Evolutionary conservation across 1,284 basidiomycete genomes (phyloP).

Genomic region (Bjerkandera adusta): DNA sequence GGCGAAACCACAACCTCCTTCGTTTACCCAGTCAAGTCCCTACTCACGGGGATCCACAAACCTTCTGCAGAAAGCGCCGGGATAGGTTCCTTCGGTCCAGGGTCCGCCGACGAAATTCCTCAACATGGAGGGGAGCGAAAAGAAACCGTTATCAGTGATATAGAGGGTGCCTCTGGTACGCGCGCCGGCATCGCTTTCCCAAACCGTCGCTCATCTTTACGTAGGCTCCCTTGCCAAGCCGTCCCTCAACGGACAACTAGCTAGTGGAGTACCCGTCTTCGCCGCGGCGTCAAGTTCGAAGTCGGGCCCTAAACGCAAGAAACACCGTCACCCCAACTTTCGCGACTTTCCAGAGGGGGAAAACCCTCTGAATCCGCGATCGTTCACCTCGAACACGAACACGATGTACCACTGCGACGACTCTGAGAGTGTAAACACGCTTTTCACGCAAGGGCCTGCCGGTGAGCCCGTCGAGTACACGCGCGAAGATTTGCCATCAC

Average conservation of each 20-base stretch:
- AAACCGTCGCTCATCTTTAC: neutral
- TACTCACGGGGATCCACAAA: slow-evolving; percentile 2
- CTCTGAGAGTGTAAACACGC: slow-evolving; percentile 5
- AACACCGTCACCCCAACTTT: slow-evolving; percentile 23
- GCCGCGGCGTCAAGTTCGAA: neutral
- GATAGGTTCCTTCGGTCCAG: neutral
- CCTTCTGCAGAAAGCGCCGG: neutral
- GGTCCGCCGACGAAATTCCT: neutral
- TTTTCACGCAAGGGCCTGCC: slow-evolving; percentile 18
- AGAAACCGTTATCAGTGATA: neutral
- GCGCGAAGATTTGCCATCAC: slow-evolving; percentile 1
- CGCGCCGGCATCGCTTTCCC: neutral
- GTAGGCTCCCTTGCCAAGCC: neutral
- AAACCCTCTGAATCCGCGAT: slow-evolving; percentile 22
- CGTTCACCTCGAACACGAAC: slow-evolving; percentile 20
- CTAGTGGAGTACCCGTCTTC: neutral
- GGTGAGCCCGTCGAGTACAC: slow-evolving; percentile 21
- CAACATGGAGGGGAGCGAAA: neutral
- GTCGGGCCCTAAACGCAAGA: neutral
- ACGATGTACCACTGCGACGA: neutral
- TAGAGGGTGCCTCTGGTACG: neutral
- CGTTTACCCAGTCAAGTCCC: slow-evolving; percentile 4
- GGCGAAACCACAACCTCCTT: slow-evolving; percentile 1
- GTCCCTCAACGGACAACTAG: neutral
- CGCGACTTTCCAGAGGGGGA: slow-evolving; percentile 25